Base-by-base conservation (phyloP, 2,329 filamentous ascomycete species). In the Claviceps fusiformis region DNA sequence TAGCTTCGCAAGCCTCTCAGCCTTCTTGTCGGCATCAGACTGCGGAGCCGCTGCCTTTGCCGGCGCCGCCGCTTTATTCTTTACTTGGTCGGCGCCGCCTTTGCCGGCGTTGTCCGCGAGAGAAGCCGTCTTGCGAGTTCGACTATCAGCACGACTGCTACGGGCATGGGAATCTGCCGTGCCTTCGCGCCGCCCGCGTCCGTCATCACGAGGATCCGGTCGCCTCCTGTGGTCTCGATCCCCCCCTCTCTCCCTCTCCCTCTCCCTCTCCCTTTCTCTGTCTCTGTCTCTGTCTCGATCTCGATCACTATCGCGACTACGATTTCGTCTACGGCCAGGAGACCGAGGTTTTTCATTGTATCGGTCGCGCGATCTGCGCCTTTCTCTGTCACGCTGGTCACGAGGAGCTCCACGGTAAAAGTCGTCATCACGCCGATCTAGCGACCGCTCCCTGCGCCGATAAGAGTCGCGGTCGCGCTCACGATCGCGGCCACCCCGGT, bases 1-100 rank as follows among this genome's bases (percentile, higher is more conserved):
- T 33, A 95, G 72, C 66, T 89, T 91, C 33, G 88, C 88, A 47
- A 90, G 76, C 59, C 87, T 78, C 68, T 92, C 87, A 52, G 85
- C 86, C 68, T 91, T 89, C 55, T 70, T 89, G 52, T 89, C 83
- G 58, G 82, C 80, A 63, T 89, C 87, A 35, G 80, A 76, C 63
- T 82, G 82, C 19, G 71, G 70, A 48, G 74, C 70, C 54, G 75
- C 66, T 54, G 76, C 33, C 54, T 75, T 66, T 54, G 76, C 33
- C 54, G 75, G 66, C 55, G 76, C 35, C 54, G 75, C 66, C 55
- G 76, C 37, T 44, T 66, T 64, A 44, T 60, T 57, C 64, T 83
- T 85, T 80, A 86, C 84, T 70, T 87, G 82, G 58, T 74, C 71
- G 56, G 73, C 70, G 57, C 75, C 80, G 48, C 71, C 63, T 58